Conservation (phyloP, 1,284 basidiomycete genomes). For the Irpex lacteus region DNA sequence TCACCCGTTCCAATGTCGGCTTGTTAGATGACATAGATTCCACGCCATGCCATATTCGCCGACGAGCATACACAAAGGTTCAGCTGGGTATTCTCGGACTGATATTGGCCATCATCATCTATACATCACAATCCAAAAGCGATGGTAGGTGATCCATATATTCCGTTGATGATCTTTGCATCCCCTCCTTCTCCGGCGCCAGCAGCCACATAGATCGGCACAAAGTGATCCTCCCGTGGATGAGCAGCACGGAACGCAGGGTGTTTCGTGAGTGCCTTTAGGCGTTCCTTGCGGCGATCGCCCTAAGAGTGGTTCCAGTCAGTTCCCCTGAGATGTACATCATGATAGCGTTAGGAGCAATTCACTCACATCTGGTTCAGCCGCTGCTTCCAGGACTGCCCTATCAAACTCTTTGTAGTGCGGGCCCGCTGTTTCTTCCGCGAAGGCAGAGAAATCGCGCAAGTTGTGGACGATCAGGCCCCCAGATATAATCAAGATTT, state of each 20-base stretch:
- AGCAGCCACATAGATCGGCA: conserved; percentile 70
- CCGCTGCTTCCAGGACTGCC: conserved; percentile 56
- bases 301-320: neutral
- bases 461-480: conserved; percentile 71
- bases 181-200: conserved; percentile 64
- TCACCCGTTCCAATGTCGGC: too few relatives aligned
- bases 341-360: conserved; percentile 10
- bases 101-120: neutral
- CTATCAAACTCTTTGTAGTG: conserved; percentile 55
- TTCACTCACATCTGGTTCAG: conserved; percentile 43
- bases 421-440: conserved; percentile 44
- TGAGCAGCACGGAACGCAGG: conserved; percentile 61
- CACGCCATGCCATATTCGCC: too few relatives aligned
- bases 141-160: conserved; percentile 58
- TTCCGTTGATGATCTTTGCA: conserved; percentile 45
- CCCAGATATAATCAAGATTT: conserved; percentile 67
- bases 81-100: neutral
- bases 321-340: conserved; percentile 18
- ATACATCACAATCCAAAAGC: conserved; percentile 53
- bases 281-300: neutral
- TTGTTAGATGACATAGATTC: too few relatives aligned
- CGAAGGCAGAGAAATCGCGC: conserved; percentile 50
- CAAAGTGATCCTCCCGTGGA: conserved; percentile 71
- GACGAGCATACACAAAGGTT: too few relatives aligned
- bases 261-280: conserved; percentile 53